These are phyloP conservation scores for Trichoderma koningiopsis DNA, from an alignment of 2,329 filamentous ascomycete genomes.

Conservation along the genomic window DNA sequence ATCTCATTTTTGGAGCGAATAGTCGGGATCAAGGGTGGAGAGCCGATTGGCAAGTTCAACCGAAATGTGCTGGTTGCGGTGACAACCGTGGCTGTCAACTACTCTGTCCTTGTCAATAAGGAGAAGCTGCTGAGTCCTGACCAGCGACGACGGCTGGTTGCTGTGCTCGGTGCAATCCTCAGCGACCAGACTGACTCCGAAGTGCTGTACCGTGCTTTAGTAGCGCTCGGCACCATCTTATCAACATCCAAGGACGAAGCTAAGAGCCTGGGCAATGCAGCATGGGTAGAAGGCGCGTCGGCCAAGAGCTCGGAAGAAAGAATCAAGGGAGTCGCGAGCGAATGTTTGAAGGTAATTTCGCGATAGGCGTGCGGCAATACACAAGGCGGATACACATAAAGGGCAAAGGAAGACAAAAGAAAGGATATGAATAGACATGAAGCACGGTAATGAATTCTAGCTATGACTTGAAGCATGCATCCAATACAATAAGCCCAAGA, in stretches of 20 bases:
- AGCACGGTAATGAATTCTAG: slow-evolving; percentile 5
- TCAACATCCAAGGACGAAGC: slow-evolving; percentile 54
- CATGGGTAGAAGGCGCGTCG: slow-evolving; percentile 48
- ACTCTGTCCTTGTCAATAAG: slow-evolving; percentile 67
- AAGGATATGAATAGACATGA: neutral
- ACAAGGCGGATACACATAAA: neutral
- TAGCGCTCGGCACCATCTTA: slow-evolving; percentile 75
- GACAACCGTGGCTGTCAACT: slow-evolving; percentile 82
- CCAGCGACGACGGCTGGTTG: slow-evolving; percentile 51
- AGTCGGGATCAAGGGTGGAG: slow-evolving; percentile 51
- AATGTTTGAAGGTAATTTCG: slow-evolving; percentile 45
- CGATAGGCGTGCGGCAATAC: neutral
- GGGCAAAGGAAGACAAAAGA: neutral
- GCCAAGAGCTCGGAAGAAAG: slow-evolving; percentile 49
- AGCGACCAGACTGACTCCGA: slow-evolving; percentile 73
- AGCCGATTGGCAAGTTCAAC: slow-evolving; percentile 60
- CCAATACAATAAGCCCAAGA: neutral
- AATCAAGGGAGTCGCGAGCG: slow-evolving; percentile 50
- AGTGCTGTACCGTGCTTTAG: slow-evolving; percentile 78
- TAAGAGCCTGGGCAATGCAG: slow-evolving; percentile 45
- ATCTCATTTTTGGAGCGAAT: slow-evolving; percentile 66
- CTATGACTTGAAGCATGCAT: neutral
- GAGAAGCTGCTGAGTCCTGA: slow-evolving; percentile 44
- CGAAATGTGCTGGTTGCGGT: slow-evolving; percentile 81
- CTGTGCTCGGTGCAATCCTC: slow-evolving; percentile 65